phyloP scores from a whole-genome alignment of 2,329 filamentous ascomycete genomes.

The Fusarium drepaniforme region DNA sequence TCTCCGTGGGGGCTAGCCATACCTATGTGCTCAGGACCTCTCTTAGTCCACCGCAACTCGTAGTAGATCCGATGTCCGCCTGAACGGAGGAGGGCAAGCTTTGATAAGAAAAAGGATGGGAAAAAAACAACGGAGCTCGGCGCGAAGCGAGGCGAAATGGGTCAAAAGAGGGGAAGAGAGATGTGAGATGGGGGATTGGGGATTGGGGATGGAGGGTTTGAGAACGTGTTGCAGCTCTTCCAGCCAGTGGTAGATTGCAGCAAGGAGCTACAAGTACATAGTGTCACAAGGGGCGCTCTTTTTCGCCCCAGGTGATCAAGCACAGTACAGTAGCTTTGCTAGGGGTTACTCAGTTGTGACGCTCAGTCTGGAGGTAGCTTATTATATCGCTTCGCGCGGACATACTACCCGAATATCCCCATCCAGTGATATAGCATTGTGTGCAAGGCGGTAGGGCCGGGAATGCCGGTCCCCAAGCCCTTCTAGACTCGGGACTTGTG shows the following conservation, averaged over 20 bases:
- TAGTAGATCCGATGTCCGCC: constrained; percentile 22
- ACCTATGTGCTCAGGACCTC: neutral
- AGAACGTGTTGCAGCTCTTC: constrained; percentile 3
- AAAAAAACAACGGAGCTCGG: constrained; percentile 2
- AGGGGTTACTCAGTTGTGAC: neutral
- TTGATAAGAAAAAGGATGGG: constrained; percentile 2
- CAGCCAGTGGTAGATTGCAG: constrained; percentile 8
- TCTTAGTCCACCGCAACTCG: constrained; percentile 19
- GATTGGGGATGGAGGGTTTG: constrained; percentile 16
- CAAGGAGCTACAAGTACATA: neutral
- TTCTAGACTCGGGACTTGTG: constrained; percentile 15
- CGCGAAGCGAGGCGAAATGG: neutral
- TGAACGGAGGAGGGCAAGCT: neutral
- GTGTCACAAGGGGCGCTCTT: constrained; percentile 8
- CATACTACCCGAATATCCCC: constrained; percentile 4
- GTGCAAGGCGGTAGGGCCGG: neutral
- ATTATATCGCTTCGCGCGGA: constrained; percentile 6
- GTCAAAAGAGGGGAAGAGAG: constrained; percentile 18
- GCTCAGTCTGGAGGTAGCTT: neutral
- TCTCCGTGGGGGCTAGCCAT: constrained; percentile 1
- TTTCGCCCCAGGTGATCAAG: constrained; percentile 11
- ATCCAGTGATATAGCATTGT: neutral
- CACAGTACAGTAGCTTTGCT: neutral
- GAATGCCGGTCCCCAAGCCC: constrained; percentile 11
- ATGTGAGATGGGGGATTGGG: constrained; percentile 17